phyloP scores from a whole-genome alignment of 1,284 basidiomycete genomes.

The Termitomyces sp. region DNA sequence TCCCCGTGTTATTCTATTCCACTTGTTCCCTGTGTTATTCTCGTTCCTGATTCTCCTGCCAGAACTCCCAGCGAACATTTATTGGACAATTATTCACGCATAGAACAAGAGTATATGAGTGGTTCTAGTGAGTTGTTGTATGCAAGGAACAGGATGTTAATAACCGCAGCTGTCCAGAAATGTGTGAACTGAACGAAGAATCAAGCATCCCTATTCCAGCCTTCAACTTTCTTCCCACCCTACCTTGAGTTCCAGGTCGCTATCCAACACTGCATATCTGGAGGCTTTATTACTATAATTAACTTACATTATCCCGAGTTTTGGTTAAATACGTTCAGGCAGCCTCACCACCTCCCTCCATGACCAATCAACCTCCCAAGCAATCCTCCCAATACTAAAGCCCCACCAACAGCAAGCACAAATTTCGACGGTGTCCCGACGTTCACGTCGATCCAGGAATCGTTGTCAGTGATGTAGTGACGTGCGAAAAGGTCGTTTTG shows the following conservation, averaged over 20 bases:
- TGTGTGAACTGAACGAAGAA: no score
- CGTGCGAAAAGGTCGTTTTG: slow-evolving; percentile 45
- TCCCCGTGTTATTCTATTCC: no score
- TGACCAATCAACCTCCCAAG: not conserved
- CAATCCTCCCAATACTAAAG: not conserved
- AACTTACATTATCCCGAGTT: not conserved
- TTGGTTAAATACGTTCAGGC: not conserved
- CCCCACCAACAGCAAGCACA: not conserved
- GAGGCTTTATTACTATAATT: not conserved
- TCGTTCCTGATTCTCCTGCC: no score
- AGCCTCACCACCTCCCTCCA: not conserved
- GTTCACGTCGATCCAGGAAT: not conserved
- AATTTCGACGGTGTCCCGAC: not conserved
- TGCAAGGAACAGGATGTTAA: no score
- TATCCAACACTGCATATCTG: not conserved
- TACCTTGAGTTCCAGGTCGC: not conserved
- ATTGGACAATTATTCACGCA: no score
- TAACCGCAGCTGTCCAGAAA: no score
- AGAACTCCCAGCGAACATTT: no score
- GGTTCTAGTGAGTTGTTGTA: no score
- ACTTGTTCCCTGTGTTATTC: no score
- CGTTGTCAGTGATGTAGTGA: slow-evolving; percentile 32
- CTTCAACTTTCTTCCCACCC: not conserved
- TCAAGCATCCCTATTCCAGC: not conserved
- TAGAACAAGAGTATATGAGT: no score